phyloP scores from a whole-genome alignment of 805 yeast genomes.

The Candida nemodendra region DNA sequence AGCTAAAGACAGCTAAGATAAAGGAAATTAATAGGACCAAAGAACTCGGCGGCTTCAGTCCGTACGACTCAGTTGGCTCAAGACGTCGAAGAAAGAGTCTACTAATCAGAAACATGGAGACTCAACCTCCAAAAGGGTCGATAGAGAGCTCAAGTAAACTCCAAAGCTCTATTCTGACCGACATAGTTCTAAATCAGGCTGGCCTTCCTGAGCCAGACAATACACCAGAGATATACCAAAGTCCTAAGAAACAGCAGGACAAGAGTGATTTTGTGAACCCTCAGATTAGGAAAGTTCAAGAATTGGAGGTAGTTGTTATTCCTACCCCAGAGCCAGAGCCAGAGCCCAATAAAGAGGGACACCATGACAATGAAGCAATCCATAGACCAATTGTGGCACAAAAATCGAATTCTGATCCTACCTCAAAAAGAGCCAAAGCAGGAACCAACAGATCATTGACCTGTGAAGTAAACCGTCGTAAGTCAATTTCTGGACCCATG shows the following conservation, averaged over 20 bases:
- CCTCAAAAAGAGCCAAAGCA: background rate
- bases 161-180: background rate
- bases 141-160: conserved; percentile 15
- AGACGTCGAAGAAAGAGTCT: conserved; percentile 7
- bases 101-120: conserved; percentile 1
- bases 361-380: background rate
- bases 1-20: conserved; percentile 11
- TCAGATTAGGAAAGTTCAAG: background rate
- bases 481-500: conserved; percentile 3
- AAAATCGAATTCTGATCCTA: conserved; percentile 3
- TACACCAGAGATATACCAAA: conserved; percentile 4
- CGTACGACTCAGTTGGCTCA: conserved; percentile 2
- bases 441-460: background rate
- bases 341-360: background rate
- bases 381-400: background rate
- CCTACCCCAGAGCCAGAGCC: conserved; percentile 15
- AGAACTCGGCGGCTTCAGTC: conserved; percentile 4
- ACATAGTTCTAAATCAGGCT: conserved; percentile 1
- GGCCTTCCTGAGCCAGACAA: background rate
- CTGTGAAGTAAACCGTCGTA: background rate
- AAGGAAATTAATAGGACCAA: conserved; percentile 10
- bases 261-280: conserved; percentile 1
- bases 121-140: conserved; percentile 6
- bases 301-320: conserved; percentile 8
- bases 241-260: conserved; percentile 5